Evolutionary conservation across 345 rosid species (phyloP).

Genomic region (Euphorbia lathyris): DNA sequence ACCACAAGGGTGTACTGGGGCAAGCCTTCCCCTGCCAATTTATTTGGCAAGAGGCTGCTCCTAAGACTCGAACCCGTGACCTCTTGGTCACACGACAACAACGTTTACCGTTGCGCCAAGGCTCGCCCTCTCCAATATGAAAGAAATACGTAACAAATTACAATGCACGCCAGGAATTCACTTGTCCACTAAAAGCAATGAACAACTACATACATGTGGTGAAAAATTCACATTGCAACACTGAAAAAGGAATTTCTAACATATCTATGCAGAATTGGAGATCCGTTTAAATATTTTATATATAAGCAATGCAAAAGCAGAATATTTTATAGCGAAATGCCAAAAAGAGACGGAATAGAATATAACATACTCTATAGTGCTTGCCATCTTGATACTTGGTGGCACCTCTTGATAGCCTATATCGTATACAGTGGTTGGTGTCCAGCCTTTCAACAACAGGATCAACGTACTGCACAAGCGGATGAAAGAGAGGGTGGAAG

Average conservation of each 20-base stretch:
- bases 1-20: too few species aligned
- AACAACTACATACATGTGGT: neutral
- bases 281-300: neutral
- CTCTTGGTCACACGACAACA: too few species aligned
- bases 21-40: too few species aligned
- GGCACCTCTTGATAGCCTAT: constrained; percentile 70
- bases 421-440: constrained; percentile 58
- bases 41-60: too few species aligned
- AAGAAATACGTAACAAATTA: neutral
- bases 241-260: neutral
- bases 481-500: neutral
- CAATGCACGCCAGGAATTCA: neutral
- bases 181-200: neutral
- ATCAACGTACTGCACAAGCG: constrained; percentile 59
- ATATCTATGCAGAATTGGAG: neutral
- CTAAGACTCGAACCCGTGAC: too few species aligned
- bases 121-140: too few species aligned
- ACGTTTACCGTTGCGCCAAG: too few species aligned
- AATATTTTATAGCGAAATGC: neutral
- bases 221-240: neutral
- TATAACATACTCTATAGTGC: constrained; percentile 69
- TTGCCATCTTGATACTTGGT: constrained; percentile 88
- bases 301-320: neutral
- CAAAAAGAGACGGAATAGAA: constrained; percentile 6
- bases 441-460: constrained; percentile 92